These are phyloP conservation scores for Citeromyces siamensis DNA, from an alignment of 1,139 yeast genomes.

Conservation along the genomic window DNA sequence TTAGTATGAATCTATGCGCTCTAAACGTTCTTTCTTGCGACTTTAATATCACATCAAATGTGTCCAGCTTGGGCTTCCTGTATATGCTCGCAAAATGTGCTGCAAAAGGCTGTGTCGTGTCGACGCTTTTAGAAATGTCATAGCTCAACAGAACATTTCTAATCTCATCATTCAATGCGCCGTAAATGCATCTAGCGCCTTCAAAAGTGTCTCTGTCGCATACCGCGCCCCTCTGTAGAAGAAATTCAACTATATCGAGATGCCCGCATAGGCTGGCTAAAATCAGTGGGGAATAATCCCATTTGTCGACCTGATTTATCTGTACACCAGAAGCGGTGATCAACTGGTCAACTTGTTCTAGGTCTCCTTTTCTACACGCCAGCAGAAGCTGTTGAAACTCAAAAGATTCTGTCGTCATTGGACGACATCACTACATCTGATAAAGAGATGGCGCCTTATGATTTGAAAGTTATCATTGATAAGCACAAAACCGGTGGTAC, in stretches of 20 bases:
- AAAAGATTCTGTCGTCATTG: constrained; percentile 4
- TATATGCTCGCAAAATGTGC: constrained; percentile 47
- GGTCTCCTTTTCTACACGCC: constrained; percentile 63
- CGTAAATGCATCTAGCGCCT: constrained; percentile 70
- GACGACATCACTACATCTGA: neutral
- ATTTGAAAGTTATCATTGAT: constrained; percentile 12
- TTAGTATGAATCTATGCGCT: constrained; percentile 28
- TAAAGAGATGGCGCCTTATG: constrained; percentile 7
- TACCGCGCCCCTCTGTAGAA: constrained; percentile 56
- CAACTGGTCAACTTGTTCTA: constrained; percentile 46
- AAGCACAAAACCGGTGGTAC: constrained; percentile 24
- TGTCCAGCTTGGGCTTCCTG: constrained; percentile 18
- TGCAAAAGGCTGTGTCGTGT: constrained; percentile 63
- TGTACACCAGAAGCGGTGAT: constrained; percentile 36
- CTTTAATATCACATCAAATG: constrained; percentile 26
- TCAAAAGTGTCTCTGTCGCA: constrained; percentile 73
- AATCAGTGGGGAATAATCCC: constrained; percentile 66
- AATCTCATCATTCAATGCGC: constrained; percentile 60
- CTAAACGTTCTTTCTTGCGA: constrained; percentile 12
- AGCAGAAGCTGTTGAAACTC: constrained; percentile 34
- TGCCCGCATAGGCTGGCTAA: constrained; percentile 72
- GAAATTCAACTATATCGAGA: constrained; percentile 40
- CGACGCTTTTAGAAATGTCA: constrained; percentile 60
- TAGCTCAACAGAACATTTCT: constrained; percentile 43
- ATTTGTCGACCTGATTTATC: constrained; percentile 53